Evolutionary conservation across 345 rosid genomes (phyloP), one percentile per base, ranked within the genome.

Genomic region (Lepidium aucheri): DNA sequence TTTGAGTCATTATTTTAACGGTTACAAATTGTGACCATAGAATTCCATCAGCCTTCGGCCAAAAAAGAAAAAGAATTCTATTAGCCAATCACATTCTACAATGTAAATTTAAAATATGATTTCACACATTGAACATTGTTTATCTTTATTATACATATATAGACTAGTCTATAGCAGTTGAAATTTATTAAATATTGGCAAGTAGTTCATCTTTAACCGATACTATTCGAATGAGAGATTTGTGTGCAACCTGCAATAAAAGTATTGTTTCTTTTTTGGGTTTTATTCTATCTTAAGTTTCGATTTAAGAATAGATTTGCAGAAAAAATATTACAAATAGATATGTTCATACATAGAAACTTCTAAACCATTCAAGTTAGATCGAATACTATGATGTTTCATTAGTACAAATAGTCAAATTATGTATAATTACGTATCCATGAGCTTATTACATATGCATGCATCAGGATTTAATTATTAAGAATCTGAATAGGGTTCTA

Each of bases 11-110:
- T 51, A 42, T 60, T 30, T 67, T 32, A 56, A 45, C 18, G 7
- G 26, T 56, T 56, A 24, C 65, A 0, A 34, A 56, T 22, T 16
- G 47, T 16, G 41, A 68, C n/a, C 41, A 26, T 1, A 30, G 49
- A 51, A 11, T 39, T 51, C 24, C 33, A 63, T 45, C 64, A 54
- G 28, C n/a, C n/a, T n/a, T n/a, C n/a, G n/a, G n/a, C n/a, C n/a
- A n/a, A n/a, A n/a, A n/a, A n/a, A n/a, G n/a, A n/a, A n/a, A n/a
- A n/a, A 30, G 49, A 51, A 11, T 39, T 51, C 24, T 22, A 63
- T 45, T 58, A 54, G 28, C 75, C 69, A 63, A 70, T 63, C n/a
- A 71, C 46, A 16, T 35, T 50, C 26, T 63, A n/a, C 38, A 50
- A 54, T 71, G 16, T 14, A 43, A 70, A 43, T 53, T 43, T 18